Evolutionary conservation across 495 filamentous ascomycete species (phyloP).

Genomic region (Cladorrhinum samala): DNA sequence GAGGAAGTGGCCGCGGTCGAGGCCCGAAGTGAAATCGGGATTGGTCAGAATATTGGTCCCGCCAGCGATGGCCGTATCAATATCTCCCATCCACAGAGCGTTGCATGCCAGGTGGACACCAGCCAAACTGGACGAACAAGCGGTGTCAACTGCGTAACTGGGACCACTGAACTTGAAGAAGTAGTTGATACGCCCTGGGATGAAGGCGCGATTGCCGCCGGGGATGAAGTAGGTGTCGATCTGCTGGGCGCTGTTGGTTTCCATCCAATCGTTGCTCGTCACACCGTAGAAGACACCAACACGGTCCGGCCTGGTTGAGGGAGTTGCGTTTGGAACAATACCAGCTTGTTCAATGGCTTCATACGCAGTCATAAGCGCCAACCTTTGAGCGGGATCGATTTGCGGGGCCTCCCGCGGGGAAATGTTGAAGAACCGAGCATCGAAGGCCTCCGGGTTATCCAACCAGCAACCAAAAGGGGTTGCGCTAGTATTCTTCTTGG

Average conservation of each 20-base stretch:
- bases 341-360: conserved; percentile 84
- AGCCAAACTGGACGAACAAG: conserved; percentile 76
- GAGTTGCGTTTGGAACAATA: conserved; percentile 72
- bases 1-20: conserved; percentile 72
- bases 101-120: conserved; percentile 80
- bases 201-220: conserved; percentile 73
- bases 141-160: conserved; percentile 74
- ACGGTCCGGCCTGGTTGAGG: conserved; percentile 71
- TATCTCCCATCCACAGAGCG: conserved; percentile 66
- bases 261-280: conserved; percentile 80
- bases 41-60: conserved; percentile 70
- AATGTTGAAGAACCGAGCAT: conserved; percentile 86
- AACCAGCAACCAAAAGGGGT: conserved; percentile 79
- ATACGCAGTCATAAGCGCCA: conserved; percentile 73
- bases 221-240: conserved; percentile 88
- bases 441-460: conserved; percentile 71
- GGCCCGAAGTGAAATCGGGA: conserved; percentile 70
- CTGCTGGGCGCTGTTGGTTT: conserved; percentile 75
- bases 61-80: conserved; percentile 74
- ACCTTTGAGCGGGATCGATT: conserved; percentile 77
- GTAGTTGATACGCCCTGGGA: conserved; percentile 71
- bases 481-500: conserved; percentile 65
- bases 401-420: conserved; percentile 80
- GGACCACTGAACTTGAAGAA: conserved; percentile 80
- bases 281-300: conserved; percentile 84